Conservation (phyloP, 2,329 filamentous ascomycete genomes). For the Aspergillus fischeri region DNA sequence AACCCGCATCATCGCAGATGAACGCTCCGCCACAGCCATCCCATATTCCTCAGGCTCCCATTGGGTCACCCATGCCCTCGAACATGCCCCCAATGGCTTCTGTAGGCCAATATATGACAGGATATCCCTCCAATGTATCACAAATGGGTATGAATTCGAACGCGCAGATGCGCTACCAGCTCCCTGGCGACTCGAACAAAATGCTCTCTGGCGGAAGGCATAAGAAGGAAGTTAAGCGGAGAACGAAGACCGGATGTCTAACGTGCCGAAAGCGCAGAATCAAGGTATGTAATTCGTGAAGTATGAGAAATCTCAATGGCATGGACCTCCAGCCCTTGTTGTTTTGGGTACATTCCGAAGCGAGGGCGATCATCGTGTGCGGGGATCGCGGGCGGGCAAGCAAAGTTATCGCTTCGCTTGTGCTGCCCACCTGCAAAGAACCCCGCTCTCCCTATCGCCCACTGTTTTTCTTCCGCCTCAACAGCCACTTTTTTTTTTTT, state of each 20-base stretch:
- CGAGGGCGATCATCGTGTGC: slow-evolving; percentile 1
- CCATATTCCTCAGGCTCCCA: slow-evolving; percentile 38
- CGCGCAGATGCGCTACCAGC: slow-evolving; percentile 50
- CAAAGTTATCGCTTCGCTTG: slow-evolving; percentile 22
- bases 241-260: slow-evolving; percentile 70
- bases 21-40: slow-evolving; percentile 26
- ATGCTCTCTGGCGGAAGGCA: slow-evolving; percentile 61
- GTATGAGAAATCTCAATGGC: background rate
- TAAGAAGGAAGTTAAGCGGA: slow-evolving; percentile 69
- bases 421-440: slow-evolving; percentile 14
- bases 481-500: slow-evolving; percentile 10
- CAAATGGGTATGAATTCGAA: slow-evolving; percentile 39
- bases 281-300: slow-evolving; percentile 54
- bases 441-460: slow-evolving; percentile 19
- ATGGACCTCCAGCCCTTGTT: background rate
- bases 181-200: slow-evolving; percentile 47
- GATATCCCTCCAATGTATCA: slow-evolving; percentile 30
- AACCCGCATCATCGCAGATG: slow-evolving; percentile 14
- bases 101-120: slow-evolving; percentile 54
- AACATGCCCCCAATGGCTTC: slow-evolving; percentile 47
- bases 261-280: slow-evolving; percentile 65
- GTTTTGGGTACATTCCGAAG: background rate
- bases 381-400: slow-evolving; percentile 5
- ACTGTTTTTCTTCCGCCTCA: slow-evolving; percentile 22
- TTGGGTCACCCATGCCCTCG: slow-evolving; percentile 50